Base-by-base conservation (phyloP, 306 rosid species). In the Malus fusca region DNA sequence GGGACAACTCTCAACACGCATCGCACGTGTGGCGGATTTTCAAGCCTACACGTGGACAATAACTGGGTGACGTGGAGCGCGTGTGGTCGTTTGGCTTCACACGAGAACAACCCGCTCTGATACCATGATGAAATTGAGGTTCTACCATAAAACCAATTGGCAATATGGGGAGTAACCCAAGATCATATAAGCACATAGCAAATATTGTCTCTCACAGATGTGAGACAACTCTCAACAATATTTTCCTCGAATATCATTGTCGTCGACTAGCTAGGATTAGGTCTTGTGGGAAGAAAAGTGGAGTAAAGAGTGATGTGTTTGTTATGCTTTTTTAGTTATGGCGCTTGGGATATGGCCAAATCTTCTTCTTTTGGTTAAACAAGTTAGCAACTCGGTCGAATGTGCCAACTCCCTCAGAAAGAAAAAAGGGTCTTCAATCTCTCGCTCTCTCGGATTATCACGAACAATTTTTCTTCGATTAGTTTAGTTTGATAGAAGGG, bases 321-420 rank as follows among this genome's bases (percentile, higher is more conserved):
- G 77, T 48, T 76, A 72, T 68, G 60, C 84, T 2, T 81, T 81
- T 18, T 77, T 76, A 66, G 84, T 76, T n/a, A 76, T 81, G 80
- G 63, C 73, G 23, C 43, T 74, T 71, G 46, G 78, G 81, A 74
- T 42, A 22, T 21, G 8, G 66, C 67, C 14, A 66, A 66, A 55
- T 76, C 75, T 4, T 31, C 66, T 55, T 76, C 81, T 3, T 81
- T 81, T 21, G 81, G 74, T 9, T 71, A 81, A 66, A 71, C 78
- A 28, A 76, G 84, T 11, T 65, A 72, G 75, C 44, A 53, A 72
- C 55, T 71, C 21, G 66, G 78, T 56, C 69, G 14, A 66, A 72
- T 72, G 74, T 66, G 26, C 58, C 58, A 66, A 71, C 69, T 81
- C 56, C 75, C 72, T 62, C 53, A 21, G 11, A 40, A 48, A 26